Conservation (phyloP, 805 yeast genomes). For the Ogataea allantospora region DNA sequence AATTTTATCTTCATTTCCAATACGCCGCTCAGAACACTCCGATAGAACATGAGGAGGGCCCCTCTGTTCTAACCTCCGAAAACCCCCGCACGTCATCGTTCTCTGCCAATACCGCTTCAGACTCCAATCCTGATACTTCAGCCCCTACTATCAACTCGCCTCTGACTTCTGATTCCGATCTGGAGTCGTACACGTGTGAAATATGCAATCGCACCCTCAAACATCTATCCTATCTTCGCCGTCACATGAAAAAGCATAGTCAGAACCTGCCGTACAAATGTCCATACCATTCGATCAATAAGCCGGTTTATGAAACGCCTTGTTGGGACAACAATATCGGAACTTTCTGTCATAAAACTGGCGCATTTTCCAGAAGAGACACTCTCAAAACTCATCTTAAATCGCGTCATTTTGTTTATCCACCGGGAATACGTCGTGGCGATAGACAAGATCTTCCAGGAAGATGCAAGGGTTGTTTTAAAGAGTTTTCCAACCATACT, state of each 20-base stretch:
- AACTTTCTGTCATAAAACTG: constrained; percentile 52
- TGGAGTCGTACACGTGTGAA: constrained; percentile 40
- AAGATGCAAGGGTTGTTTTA: constrained; percentile 54
- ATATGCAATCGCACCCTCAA: constrained; percentile 49
- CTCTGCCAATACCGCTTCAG: not conserved
- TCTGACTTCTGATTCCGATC: not conserved
- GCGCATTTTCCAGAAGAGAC: constrained; percentile 59
- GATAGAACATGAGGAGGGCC: too few relatives aligned
- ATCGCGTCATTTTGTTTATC: constrained; percentile 55
- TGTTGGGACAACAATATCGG: constrained; percentile 17
- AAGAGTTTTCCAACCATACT: constrained; percentile 45
- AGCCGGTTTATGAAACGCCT: not conserved
- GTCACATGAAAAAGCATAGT: constrained; percentile 55
- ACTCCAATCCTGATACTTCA: not conserved
- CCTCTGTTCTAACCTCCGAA: too few relatives aligned
- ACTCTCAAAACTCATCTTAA: constrained; percentile 58
- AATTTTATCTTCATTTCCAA: constrained; percentile 16
- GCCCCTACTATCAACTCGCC: constrained; percentile 1
- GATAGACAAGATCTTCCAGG: constrained; percentile 45
- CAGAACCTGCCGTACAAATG: constrained; percentile 51
- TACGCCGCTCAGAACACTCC: constrained; percentile 5
- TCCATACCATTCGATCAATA: constrained; percentile 42
- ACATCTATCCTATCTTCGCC: constrained; percentile 52
- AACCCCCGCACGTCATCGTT: not conserved
- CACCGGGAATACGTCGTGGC: constrained; percentile 50